Base-by-base conservation (phyloP, 306 rosid species). In the Sindora glabra region DNA sequence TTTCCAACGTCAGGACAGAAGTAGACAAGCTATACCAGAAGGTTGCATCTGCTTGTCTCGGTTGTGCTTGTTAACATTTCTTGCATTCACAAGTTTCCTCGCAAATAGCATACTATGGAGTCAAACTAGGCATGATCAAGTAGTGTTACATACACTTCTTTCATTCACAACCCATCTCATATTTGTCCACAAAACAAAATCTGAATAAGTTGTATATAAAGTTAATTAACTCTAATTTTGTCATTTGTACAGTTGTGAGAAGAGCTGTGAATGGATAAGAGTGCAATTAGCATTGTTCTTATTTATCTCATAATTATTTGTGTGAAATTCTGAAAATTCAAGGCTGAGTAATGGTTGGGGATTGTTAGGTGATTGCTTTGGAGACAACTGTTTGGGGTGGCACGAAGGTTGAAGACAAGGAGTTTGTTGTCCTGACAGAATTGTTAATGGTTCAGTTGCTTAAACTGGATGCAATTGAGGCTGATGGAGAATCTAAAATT, bases 361-460 rank as follows among this genome's bases (percentile, higher is more conserved):
- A 25, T 34, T 72, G 33, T 67, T 59, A 83, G 95, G 80, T 83
- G 59, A 62, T 59, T 34, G 67, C 68, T 56, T n/a, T 84, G 49
- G 92, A 84, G 77, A 70, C 38, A 2, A 51, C 18, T 10, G 59
- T 82, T 64, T 12, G 44, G 10, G 65, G 67, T 23, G 87, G 80
- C 23, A 33, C 39, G 44, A 77, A 65, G 50, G 64, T 84, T 42
- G 74, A 70, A 47, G 83, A 82, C n/a, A 71, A 44, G 46, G 89
- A 84, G 7, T 62, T 82, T 56, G 61, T 60, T 51, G 26, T 52
- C 14, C 65, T 84, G 73, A 80, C 70, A 13, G 94, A 88, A 65
- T 37, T 82, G 65, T 71, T 88, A 44, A 84, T 88, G 89, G 27
- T n/a, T 71, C 84, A 88, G 64, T 41, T 88, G 62, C 83, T 88